Evolutionary conservation across 2,329 filamentous ascomycete genomes (phyloP).

Genomic region (Penicillium thymicola): DNA sequence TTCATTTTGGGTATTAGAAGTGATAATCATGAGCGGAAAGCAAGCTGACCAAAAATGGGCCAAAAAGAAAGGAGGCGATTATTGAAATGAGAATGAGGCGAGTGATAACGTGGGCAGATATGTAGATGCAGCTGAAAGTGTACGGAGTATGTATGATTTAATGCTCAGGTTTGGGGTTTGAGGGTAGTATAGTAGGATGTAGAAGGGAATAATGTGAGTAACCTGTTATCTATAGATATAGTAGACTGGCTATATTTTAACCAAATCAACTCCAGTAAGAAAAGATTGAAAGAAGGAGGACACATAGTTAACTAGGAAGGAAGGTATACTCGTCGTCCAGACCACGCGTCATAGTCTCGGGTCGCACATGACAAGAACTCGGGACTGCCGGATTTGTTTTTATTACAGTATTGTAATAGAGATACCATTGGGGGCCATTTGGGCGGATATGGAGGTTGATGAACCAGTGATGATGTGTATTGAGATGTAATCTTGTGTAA

Average conservation of each 20-base stretch:
- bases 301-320: too few relatives aligned
- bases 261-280: background rate
- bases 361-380: slow-evolving; percentile 9
- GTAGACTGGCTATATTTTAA: background rate
- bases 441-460: background rate
- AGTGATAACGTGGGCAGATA: slow-evolving; percentile 5
- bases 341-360: slow-evolving; percentile 6
- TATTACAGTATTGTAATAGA: background rate
- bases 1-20: background rate
- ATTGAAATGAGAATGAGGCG: slow-evolving; percentile 7
- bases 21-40: background rate
- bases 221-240: background rate
- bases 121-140: slow-evolving; percentile 1
- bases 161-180: background rate
- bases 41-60: background rate
- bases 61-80: slow-evolving; percentile 1
- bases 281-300: background rate
- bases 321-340: background rate
- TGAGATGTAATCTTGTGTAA: background rate
- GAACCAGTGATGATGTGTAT: background rate
- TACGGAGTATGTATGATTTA: background rate
- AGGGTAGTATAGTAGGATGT: background rate
- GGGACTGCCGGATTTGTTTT: slow-evolving; percentile 6
- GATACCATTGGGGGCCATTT: slow-evolving; percentile 1
- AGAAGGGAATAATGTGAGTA: background rate